Base-by-base conservation (phyloP, 441 rosid species). In the Adansonia madagascariensis region DNA sequence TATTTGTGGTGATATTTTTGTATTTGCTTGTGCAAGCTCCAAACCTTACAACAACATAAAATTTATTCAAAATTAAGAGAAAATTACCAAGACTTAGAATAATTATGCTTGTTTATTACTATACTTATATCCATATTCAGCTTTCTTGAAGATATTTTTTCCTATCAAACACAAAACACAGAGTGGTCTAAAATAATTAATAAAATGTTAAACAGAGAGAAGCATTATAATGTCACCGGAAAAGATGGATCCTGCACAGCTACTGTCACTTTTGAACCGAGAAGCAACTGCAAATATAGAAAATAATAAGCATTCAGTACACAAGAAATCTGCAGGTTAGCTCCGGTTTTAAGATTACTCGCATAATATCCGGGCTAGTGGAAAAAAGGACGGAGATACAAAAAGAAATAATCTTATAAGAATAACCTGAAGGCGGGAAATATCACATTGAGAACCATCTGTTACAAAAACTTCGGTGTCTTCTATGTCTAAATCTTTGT, bases 231-330 rank as follows among this genome's bases (percentile, higher is more conserved):
- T 22, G 52, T 82, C 80, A 91, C 98, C 82, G 97, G 98, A 64
- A 92, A 94, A 31, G 98, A 85, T 61, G 98, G 97, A 73, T 94
- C 93, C 82, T 90, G 97, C 60, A 88, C 97, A 53, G 98, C 92
- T 74, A 87, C 74, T 22, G 92, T 88, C 78, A 87, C 89, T 20
- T 77, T 71, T 52, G 95, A 78, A 70, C 98, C 98, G 15, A 92
- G 75, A 10, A 92, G 94, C 80, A 92, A 69, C 97, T 94, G 88
- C 75, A 75, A 35, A 82, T 59, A 63, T n/a, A 4, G 20, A 71
- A 70, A 31, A 35, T 59, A 61, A 52, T 27, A 20, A 57, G 46
- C 44, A 5, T 44, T 78, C 70, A 61, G 20, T 15, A 63, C 55
- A 43, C 31, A 73, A 73, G 47, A 49, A 78, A 72, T 47, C n/a